Conservation (phyloP, 1,139 yeast species). For the Pneumocystis jirovecii region DNA sequence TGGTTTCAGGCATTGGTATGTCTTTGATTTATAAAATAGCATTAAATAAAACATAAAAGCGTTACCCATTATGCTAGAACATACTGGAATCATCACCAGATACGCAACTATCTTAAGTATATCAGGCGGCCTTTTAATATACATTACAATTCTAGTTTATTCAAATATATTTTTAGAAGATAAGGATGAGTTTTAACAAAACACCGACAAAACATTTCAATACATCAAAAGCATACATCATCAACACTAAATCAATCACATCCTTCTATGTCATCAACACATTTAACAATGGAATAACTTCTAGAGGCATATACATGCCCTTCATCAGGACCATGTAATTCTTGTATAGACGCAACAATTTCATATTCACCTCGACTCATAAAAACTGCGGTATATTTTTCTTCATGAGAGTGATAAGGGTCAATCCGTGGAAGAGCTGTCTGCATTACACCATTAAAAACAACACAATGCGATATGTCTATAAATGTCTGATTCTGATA, state of each 20-base stretch:
- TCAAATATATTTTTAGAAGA: conserved; percentile 38
- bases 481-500: conserved; percentile 12
- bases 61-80: conserved; percentile 51
- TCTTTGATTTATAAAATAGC: neutral
- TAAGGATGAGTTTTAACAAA: conserved; percentile 7
- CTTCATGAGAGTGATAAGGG: conserved; percentile 30
- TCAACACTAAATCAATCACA: neutral
- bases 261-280: neutral
- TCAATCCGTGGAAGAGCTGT: conserved; percentile 31
- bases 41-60: conserved; percentile 18
- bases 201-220: neutral
- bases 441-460: conserved; percentile 55
- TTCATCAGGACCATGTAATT: conserved; percentile 13
- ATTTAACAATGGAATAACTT: neutral
- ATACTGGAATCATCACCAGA: conserved; percentile 42
- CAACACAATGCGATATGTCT: conserved; percentile 33
- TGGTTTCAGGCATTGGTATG: conserved; percentile 40
- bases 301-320: neutral
- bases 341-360: conserved; percentile 62
- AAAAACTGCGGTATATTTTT: conserved; percentile 42
- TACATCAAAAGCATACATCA: neutral
- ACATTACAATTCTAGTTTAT: conserved; percentile 59
- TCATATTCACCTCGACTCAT: conserved; percentile 62
- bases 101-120: conserved; percentile 51
- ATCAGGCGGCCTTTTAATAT: conserved; percentile 55